Evolutionary conservation across 768 basidiomycete species (phyloP).

Genomic region (Hortiboletus campestris): DNA sequence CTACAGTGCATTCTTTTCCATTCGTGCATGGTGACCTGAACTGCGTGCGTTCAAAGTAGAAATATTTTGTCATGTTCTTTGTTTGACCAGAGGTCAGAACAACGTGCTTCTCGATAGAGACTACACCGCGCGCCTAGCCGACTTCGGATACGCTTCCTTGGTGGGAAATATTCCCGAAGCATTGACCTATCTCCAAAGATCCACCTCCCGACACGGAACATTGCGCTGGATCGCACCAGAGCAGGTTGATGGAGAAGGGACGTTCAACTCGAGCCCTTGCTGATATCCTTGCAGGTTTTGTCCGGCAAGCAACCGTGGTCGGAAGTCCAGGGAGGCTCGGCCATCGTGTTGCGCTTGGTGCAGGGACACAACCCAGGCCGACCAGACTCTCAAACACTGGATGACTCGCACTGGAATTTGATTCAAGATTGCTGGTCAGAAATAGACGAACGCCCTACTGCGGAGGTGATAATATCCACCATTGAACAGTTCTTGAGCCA

Average conservation of each 20-base stretch:
- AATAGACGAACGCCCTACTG: background rate
- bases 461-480: background rate
- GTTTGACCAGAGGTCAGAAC: background rate
- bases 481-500: background rate
- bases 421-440: slow-evolving; percentile 7
- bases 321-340: background rate
- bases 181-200: background rate
- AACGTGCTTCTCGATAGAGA: background rate
- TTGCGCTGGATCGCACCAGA: slow-evolving; percentile 44
- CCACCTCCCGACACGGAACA: slow-evolving; percentile 32
- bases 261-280: too few relatives aligned
- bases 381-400: background rate
- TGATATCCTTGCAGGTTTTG: too few relatives aligned
- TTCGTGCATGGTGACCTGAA: background rate
- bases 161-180: background rate
- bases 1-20: background rate
- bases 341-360: slow-evolving; percentile 3
- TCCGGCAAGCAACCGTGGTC: slow-evolving; percentile 9
- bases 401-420: slow-evolving; percentile 3
- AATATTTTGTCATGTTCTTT: background rate
- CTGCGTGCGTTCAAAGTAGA: background rate
- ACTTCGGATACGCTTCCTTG: too few relatives aligned
- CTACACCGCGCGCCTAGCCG: background rate
- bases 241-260: slow-evolving; percentile 19
- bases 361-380: slow-evolving; percentile 2